Evolutionary conservation across 1,139 yeast genomes (phyloP).

Genomic region (Eremothecium cymbalariae): DNA sequence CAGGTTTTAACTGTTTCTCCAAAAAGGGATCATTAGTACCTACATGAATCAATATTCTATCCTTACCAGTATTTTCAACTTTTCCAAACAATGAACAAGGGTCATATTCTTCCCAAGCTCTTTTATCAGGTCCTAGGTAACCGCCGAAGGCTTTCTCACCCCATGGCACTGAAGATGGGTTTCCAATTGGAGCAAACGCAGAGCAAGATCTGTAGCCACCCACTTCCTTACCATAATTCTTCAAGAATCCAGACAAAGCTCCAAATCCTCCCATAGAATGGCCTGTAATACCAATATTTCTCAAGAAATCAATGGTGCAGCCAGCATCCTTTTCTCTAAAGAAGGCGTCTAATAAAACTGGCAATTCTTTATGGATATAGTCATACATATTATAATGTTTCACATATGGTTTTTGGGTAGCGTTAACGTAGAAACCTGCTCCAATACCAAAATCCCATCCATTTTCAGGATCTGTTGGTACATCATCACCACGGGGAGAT

Average conservation of each 20-base stretch:
- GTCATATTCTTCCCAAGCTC: conserved; percentile 66
- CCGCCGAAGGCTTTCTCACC: conserved; percentile 76
- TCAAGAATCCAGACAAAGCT: conserved; percentile 69
- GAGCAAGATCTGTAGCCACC: conserved; percentile 61
- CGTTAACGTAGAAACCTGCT: conserved; percentile 90
- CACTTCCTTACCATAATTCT: conserved; percentile 50
- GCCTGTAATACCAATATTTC: conserved; percentile 68
- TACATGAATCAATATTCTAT: conserved; percentile 68
- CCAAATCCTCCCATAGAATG: conserved; percentile 99
- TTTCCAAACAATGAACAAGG: conserved; percentile 63
- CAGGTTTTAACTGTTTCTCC: conserved; percentile 68
- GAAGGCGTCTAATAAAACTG: conserved; percentile 36
- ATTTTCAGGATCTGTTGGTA: conserved; percentile 80
- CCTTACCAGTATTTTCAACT: conserved; percentile 37
- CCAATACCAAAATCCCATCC: conserved; percentile 93
- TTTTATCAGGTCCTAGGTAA: conserved; percentile 56
- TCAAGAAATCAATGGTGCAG: conserved; percentile 31
- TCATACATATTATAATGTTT: conserved; percentile 78
- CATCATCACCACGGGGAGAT: conserved; percentile 88
- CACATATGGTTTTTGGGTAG: conserved; percentile 65
- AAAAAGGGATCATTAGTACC: conserved; percentile 72
- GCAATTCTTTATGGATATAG: conserved; percentile 71
- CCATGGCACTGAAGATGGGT: conserved; percentile 76
- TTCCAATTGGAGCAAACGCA: conserved; percentile 85
- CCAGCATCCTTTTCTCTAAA: conserved; percentile 39